Conservation (phyloP, 306 rosid genomes). For the Elaeagnus macrophylla region DNA sequence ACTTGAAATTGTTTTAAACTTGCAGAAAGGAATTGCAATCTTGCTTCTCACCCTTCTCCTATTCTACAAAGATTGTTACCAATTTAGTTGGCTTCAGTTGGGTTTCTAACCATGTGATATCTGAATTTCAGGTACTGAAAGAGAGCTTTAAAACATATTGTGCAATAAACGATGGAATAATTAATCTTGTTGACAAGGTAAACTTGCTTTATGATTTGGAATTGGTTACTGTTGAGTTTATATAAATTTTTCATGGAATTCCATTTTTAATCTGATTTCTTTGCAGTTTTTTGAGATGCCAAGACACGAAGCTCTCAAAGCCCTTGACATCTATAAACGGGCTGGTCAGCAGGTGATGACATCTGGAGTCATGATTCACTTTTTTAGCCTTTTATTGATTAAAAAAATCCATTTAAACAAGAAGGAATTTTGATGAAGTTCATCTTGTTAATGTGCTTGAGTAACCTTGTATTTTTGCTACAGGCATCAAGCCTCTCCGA, state of each 20-base stretch:
- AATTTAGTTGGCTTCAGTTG: no score
- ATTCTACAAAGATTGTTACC: no score
- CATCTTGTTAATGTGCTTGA: slow-evolving; percentile 2
- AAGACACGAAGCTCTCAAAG: slow-evolving; percentile 81
- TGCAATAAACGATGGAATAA: slow-evolving; percentile 92
- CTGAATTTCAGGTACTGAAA: no score
- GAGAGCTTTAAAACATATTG: slow-evolving; percentile 84
- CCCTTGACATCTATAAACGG: slow-evolving; percentile 86
- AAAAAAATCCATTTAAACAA: no score
- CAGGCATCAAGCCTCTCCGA: slow-evolving; percentile 81
- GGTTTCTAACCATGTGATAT: slow-evolving; percentile 16
- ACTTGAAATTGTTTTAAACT: no score
- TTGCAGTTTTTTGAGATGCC: slow-evolving; percentile 99
- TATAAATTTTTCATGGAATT: slow-evolving; percentile 2
- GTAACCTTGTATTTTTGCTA: slow-evolving; percentile 21
- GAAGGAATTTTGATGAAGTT: neutral
- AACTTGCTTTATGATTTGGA: slow-evolving; percentile 13
- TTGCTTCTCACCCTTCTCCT: no score
- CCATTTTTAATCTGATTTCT: slow-evolving; percentile 12
- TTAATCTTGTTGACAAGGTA: slow-evolving; percentile 98
- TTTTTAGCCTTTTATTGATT: neutral
- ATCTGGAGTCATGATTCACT: neutral
- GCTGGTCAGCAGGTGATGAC: slow-evolving; percentile 95
- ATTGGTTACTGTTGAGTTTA: slow-evolving; percentile 1
- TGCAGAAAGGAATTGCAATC: no score